Percentiles rank a stretch among this genome's conserved stretches.
These are phyloP conservation scores for Penicillium psychrosexuale DNA, from an alignment of 2,329 filamentous ascomycete genomes.

Conservation along the genomic window DNA sequence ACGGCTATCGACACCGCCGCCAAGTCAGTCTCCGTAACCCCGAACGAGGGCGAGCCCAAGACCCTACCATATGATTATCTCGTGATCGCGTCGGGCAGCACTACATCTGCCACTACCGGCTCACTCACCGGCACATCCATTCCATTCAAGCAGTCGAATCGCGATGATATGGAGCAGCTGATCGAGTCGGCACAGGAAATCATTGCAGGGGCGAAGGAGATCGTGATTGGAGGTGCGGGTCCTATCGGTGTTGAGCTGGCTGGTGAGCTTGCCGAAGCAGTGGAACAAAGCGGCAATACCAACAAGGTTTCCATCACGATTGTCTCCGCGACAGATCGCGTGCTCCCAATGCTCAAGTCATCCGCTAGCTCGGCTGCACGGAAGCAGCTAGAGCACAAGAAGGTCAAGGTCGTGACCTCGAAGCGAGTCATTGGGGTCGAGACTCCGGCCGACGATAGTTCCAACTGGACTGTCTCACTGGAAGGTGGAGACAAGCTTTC, in stretches of 20 bases:
- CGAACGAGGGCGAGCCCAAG: constrained; percentile 25
- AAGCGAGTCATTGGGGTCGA: constrained; percentile 32
- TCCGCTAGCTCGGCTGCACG: constrained; percentile 43
- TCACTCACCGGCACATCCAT: constrained; percentile 28
- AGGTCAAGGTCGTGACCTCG: constrained; percentile 45
- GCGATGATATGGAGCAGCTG: constrained; percentile 32
- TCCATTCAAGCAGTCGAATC: constrained; percentile 46
- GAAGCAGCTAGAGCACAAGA: constrained; percentile 46
- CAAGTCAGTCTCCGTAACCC: constrained; percentile 47
- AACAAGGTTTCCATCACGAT: constrained; percentile 37
- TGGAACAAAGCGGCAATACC: constrained; percentile 30
- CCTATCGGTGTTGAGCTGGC: constrained; percentile 50
- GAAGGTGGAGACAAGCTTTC: constrained; percentile 47
- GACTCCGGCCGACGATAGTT: constrained; percentile 26
- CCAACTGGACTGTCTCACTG: constrained; percentile 44
- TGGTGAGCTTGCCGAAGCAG: constrained; percentile 48
- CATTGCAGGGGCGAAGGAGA: constrained; percentile 40
- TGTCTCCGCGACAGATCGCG: constrained; percentile 31
- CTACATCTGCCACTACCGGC: constrained; percentile 42
- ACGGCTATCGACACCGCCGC: constrained; percentile 45
- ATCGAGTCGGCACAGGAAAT: constrained; percentile 36
- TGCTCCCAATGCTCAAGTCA: constrained; percentile 30
- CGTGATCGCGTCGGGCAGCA: constrained; percentile 55
- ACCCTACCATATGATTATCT: constrained; percentile 52
- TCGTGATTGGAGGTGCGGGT: constrained; percentile 51